phyloP scores from a whole-genome alignment of 2,329 filamentous ascomycete species.

The Alternaria atra region DNA sequence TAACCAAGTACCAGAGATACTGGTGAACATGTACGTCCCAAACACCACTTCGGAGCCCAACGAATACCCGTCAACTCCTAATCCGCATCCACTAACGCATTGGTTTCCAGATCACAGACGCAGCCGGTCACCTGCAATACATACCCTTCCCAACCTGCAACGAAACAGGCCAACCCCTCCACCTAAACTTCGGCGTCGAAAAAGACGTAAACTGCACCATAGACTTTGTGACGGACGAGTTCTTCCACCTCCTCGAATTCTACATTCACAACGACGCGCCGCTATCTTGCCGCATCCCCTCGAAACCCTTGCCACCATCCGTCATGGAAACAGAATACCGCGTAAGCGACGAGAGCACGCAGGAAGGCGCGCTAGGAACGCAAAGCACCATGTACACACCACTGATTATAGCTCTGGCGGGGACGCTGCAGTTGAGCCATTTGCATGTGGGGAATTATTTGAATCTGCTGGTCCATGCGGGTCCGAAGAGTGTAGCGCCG shows the following conservation, averaged over 20 bases:
- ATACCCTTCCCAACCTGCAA: constrained; percentile 90
- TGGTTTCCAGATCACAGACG: constrained; percentile 70
- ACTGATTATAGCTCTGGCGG: constrained; percentile 86
- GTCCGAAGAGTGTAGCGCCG: constrained; percentile 61
- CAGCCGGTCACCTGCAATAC: constrained; percentile 85
- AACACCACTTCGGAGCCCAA: neutral
- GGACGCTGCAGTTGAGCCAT: constrained; percentile 83
- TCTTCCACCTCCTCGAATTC: constrained; percentile 92
- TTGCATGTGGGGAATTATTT: constrained; percentile 89
- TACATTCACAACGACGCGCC: constrained; percentile 98
- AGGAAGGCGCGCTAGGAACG: constrained; percentile 47
- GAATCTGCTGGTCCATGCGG: constrained; percentile 83
- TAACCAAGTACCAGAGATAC: constrained; percentile 70
- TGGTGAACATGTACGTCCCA: constrained; percentile 73
- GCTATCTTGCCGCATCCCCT: constrained; percentile 86
- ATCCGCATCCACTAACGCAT: neutral
- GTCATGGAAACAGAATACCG: constrained; percentile 45
- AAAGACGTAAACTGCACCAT: constrained; percentile 85
- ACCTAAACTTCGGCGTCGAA: constrained; percentile 86
- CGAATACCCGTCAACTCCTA: neutral
- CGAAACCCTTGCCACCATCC: constrained; percentile 68
- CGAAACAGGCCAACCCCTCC: constrained; percentile 82
- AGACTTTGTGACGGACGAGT: constrained; percentile 76
- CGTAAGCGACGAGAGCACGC: constrained; percentile 51
- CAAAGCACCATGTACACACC: constrained; percentile 70